Conservation (phyloP, 2,329 filamentous ascomycete species). For the Colletotrichum karsti region DNA sequence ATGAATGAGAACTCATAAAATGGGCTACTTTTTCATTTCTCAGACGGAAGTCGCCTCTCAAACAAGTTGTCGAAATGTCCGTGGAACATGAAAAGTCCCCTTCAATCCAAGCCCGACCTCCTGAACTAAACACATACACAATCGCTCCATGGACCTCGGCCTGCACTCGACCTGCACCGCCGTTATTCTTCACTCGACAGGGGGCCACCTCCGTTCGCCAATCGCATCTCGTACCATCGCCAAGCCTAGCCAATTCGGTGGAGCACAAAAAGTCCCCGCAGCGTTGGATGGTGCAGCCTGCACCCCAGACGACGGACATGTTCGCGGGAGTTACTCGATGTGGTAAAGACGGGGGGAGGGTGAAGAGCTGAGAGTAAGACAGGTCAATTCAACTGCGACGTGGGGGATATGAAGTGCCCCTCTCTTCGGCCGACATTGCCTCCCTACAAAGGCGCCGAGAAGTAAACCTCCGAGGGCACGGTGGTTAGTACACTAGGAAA, state of each 20-base stretch:
- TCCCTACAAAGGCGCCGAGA: neutral
- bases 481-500: neutral
- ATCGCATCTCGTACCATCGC: neutral
- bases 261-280: neutral
- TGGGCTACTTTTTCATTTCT: too few species aligned
- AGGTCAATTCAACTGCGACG: neutral
- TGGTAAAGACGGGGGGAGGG: neutral
- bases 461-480: neutral
- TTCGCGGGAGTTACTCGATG: neutral
- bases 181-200: neutral
- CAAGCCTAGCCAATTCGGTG: neutral
- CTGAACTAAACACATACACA: neutral
- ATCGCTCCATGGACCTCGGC: neutral
- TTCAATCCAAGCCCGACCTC: too few species aligned
- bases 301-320: neutral
- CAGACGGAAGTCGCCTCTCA: too few species aligned
- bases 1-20: too few species aligned
- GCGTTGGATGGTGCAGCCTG: neutral
- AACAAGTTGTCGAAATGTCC: too few species aligned
- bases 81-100: too few species aligned
- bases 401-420: neutral
- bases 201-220: neutral
- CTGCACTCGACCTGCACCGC: neutral
- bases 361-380: neutral
- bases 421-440: neutral